Conservation (phyloP, 306 rosid species). For the Rosa lucieae region DNA sequence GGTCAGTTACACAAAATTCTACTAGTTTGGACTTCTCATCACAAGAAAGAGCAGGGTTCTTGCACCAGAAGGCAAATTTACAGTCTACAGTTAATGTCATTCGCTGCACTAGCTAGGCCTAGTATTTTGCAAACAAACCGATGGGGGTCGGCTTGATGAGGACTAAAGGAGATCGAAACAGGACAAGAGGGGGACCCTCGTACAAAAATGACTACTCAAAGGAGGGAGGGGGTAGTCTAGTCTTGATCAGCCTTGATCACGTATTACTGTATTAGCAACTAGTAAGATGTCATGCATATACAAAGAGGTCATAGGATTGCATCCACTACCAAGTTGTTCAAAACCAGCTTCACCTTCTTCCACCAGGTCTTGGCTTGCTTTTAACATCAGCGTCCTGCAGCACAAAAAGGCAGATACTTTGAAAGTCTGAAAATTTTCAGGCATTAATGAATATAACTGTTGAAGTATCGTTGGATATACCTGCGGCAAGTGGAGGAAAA, state of each 20-base stretch:
- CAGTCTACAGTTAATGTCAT: background rate
- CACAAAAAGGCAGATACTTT: background rate
- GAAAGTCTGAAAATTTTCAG: background rate
- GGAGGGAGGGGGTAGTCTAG: background rate
- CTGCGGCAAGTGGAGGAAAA: conserved; percentile 74
- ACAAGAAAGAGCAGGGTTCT: background rate
- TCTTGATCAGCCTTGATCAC: background rate
- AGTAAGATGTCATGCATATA: background rate
- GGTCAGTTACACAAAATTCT: background rate
- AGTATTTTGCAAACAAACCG: background rate
- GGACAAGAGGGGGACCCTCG: background rate
- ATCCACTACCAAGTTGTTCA: background rate
- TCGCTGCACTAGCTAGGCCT: background rate
- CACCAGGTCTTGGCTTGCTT: conserved; percentile 31
- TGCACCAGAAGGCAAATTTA: background rate
- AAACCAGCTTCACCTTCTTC: conserved; percentile 27
- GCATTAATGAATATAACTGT: background rate
- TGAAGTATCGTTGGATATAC: conserved; percentile 23
- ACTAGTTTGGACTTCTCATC: background rate
- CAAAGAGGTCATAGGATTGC: background rate
- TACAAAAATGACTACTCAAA: background rate
- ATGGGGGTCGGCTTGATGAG: background rate
- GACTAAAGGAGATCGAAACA: background rate
- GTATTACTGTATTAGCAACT: background rate
- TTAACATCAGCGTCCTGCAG: conserved; percentile 37